Percentiles rank a stretch among this genome's conserved stretches.
Conservation (phyloP, 2,329 filamentous ascomycete species). For the Colletotrichum lini region DNA sequence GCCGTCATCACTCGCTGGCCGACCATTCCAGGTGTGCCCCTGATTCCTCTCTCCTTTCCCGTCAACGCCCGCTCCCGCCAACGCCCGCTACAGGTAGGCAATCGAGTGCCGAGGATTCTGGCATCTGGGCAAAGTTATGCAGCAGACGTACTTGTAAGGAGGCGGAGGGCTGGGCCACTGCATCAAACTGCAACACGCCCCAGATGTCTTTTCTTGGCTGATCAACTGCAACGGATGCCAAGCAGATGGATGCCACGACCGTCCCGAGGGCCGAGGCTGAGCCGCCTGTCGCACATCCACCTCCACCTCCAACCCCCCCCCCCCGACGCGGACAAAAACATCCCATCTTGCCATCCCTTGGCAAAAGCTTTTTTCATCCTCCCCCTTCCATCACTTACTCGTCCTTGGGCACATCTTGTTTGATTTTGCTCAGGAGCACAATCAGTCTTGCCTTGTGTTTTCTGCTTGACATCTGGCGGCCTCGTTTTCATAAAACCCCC, state of each 20-base stretch:
- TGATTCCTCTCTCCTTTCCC: background rate
- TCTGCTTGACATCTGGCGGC: background rate
- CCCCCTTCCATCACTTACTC: background rate
- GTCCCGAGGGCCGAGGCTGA: conserved; percentile 5
- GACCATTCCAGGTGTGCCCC: background rate
- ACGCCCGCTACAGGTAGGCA: conserved; percentile 5
- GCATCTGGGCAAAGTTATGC: conserved; percentile 23
- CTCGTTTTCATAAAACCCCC: background rate
- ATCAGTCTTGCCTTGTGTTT: background rate
- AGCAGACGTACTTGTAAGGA: background rate
- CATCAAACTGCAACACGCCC: conserved; percentile 9
- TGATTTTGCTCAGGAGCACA: background rate
- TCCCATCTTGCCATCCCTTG: conserved; percentile 30
- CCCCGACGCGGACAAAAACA: background rate
- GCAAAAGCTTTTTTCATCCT: conserved; percentile 41
- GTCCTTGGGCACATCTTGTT: conserved; percentile 10
- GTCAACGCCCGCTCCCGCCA: background rate
- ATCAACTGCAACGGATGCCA: conserved; percentile 2
- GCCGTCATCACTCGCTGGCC: conserved; percentile 10
- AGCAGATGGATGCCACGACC: conserved; percentile 24
- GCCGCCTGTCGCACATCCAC: conserved; percentile 15
- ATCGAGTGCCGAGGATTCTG: conserved; percentile 9
- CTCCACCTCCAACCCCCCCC: conserved; percentile 3
- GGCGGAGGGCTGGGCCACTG: conserved; percentile 7
- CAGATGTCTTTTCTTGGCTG: background rate